Evolutionary conservation across 129 eudicot genomes (phyloP), one percentile per base, ranked within the genome.

Genomic region (Solidago caesia): DNA sequence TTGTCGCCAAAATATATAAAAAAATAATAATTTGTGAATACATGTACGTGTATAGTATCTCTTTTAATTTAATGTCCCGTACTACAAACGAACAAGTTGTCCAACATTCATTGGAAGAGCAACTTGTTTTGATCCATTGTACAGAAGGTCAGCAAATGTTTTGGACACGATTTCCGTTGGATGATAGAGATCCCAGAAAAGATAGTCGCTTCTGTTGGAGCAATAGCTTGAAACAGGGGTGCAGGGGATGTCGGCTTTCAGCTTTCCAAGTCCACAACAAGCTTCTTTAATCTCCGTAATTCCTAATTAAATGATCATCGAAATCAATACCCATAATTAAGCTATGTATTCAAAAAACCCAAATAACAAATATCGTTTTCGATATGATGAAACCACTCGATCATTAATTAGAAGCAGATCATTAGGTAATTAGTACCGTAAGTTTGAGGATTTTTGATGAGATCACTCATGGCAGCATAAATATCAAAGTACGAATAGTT

Each of bases 131-230:
- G 94, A 77, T 62, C 85, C 88, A 14, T 29, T 29, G 57, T 67
- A 85, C 47, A 89, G 21, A 16, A 33, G 78, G 69, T 84, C 81
- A 5, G 77, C 74, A 64, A 91, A 29, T 7, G 79, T 12, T 14
- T 75, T 67, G 57, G 85, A 80, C 61, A 89, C 82, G 15, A 64
- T 76, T 56, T 91, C 86, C 4, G 94, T 84, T n/a, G 94, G 97
- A 73, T 91, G 97, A 49, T 75, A 81, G 6, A 80, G 70, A 71
- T 91, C 97, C 97, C 97, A 91, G 63, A 91, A 88, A 43, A 91
- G 71, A 81, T 91, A 83, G 9, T 78, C 81, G 13, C 72, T 78
- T 85, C 97, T 85, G 62, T 88, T 84, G 14, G 83, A 45, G 75
- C 97, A 91, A 51, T 74, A 85, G 5, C 27, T 42, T 33, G 97